A percentile compares a stretch with the other conserved stretches of the same genome.
phyloP scores from a whole-genome alignment of 2,329 filamentous ascomycete genomes.

The Aspergillus sclerotialis region DNA sequence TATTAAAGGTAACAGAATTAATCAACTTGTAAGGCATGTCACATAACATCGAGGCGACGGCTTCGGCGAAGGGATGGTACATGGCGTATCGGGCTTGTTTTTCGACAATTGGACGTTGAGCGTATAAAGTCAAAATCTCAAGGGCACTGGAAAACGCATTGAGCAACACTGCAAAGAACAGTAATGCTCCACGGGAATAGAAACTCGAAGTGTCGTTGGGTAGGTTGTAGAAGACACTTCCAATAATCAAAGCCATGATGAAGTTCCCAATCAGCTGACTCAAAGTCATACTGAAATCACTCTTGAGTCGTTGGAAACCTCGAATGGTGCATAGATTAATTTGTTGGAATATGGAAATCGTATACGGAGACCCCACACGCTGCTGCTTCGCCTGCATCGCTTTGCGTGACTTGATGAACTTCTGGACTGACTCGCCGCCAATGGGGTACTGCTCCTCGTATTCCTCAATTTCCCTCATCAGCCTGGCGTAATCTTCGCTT shows the following conservation, averaged over 20 bases:
- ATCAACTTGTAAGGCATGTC: constrained; percentile 76
- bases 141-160: constrained; percentile 77
- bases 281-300: constrained; percentile 69
- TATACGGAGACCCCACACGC: constrained; percentile 71
- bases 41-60: constrained; percentile 76
- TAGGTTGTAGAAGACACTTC: constrained; percentile 76
- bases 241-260: constrained; percentile 68
- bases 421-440: constrained; percentile 33
- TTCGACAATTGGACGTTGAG: constrained; percentile 85
- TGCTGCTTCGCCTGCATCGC: constrained; percentile 38
- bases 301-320: constrained; percentile 68
- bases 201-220: constrained; percentile 61
- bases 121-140: constrained; percentile 79
- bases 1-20: constrained; percentile 71
- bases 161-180: constrained; percentile 84
- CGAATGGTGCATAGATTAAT: constrained; percentile 72
- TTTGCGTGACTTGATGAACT: constrained; percentile 35
- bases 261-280: constrained; percentile 62
- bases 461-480: constrained; percentile 38
- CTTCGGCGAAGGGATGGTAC: constrained; percentile 84
- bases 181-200: constrained; percentile 68
- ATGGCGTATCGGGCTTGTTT: constrained; percentile 82
- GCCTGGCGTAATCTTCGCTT: constrained; percentile 40
- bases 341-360: constrained; percentile 69
- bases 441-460: constrained; percentile 38